Evolutionary conservation across 2,329 filamentous ascomycete species (phyloP), one percentile per base, ranked within the genome.

Genomic region (Leptographium lundbergii): DNA sequence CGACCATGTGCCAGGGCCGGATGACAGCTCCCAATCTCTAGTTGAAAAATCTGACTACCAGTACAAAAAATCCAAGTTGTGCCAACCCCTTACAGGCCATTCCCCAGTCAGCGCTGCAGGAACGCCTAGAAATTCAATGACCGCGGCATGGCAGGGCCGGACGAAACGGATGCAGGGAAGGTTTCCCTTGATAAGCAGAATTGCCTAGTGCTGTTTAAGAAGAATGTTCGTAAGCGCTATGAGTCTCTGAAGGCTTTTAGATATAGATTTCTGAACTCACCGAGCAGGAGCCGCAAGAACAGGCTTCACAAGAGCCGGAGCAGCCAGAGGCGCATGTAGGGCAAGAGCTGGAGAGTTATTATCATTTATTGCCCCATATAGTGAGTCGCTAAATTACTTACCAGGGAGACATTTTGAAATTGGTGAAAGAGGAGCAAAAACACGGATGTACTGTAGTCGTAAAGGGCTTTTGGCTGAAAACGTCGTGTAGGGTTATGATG

Each of bases 271-370:
- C 9, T 14, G 2, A 67, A 60, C 61, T 7, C 61, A 65, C 63
- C 54, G 32, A 39, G 60, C 63, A 65, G n/a, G 63, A 60, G 57
- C 10, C 59, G 63, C 63, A 65, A 17, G 59, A 56, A 61, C 63
- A 65, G 29, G 58, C 39, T 47, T 54, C 59, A 62, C 63, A 65
- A 17, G 63, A 59, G 58, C 63, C 63, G 48, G 61, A 60, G 62
- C 62, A 65, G 61, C 58, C 54, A 7, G 54, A 42, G 36, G 57
- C 42, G 60, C 63, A 64, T 14, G 62, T 57, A 48, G 63, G 56
- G 61, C 63, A 65, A 45, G 57, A 47, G 58, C 63, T 22, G 6
- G 22, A 27, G 19, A 13, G 24, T 29, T 52, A 22, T 9, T 17
- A 7, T 14, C 3, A 32, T 17, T 10, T 13, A 11, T 6, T 52